These are phyloP conservation scores for Kurtzmaniella fragi DNA, from an alignment of 805 yeast species.

Conservation along the genomic window DNA sequence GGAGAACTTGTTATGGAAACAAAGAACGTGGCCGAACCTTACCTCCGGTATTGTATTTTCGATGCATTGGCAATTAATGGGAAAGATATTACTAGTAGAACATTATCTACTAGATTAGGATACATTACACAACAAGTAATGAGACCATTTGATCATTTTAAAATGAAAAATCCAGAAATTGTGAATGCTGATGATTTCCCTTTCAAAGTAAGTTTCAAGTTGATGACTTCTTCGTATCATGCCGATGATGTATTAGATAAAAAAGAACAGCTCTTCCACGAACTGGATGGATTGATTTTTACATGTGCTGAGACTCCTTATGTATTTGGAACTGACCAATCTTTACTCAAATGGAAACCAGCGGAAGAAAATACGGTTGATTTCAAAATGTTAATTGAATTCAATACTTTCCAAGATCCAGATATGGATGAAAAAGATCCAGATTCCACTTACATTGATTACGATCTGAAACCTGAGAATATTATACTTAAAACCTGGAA, in stretches of 20 bases:
- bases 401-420: constrained; percentile 54
- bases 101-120: constrained; percentile 78
- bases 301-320: constrained; percentile 90
- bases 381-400: constrained; percentile 63
- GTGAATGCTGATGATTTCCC: constrained; percentile 64
- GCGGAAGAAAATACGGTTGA: constrained; percentile 93
- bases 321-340: constrained; percentile 80
- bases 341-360: constrained; percentile 94
- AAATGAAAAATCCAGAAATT: constrained; percentile 65
- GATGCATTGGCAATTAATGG: constrained; percentile 88
- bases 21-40: constrained; percentile 48
- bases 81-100: constrained; percentile 59
- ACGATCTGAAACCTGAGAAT: constrained; percentile 67
- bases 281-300: constrained; percentile 89
- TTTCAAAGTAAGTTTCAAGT: constrained; percentile 79
- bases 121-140: constrained; percentile 77
- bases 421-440: constrained; percentile 64
- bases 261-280: constrained; percentile 72
- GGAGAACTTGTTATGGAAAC: constrained; percentile 86
- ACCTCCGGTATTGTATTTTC: constrained; percentile 74
- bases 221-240: constrained; percentile 80
- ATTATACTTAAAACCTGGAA: constrained; percentile 73
- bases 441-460: constrained; percentile 68
- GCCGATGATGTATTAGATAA: constrained; percentile 70
- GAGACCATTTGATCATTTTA: constrained; percentile 73